Evolutionary conservation across 2,329 filamentous ascomycete species (phyloP).

Genomic region (Epicoccum nigrum): DNA sequence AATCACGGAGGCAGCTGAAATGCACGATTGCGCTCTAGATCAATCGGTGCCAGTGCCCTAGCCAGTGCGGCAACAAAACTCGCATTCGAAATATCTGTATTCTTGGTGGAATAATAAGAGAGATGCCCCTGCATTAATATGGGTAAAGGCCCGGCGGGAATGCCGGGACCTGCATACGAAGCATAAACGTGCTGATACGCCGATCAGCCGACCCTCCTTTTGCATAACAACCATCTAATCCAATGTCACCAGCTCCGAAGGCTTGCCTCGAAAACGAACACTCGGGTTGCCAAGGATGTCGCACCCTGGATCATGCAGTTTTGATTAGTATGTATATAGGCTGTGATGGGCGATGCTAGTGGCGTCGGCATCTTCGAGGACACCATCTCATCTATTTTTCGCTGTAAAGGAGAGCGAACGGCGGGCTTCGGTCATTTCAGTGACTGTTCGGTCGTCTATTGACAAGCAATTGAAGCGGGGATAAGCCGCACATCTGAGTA

Average conservation of each 20-base stretch:
- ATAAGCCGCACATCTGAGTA: no score
- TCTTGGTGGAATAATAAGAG: conserved; percentile 12
- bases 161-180: conserved; percentile 14
- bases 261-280: neutral
- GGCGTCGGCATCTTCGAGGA: neutral
- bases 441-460: conserved; percentile 1
- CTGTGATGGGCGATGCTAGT: neutral
- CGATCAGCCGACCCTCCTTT: conserved; percentile 12
- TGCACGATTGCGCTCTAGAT: neutral
- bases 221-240: conserved; percentile 5
- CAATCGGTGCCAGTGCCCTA: neutral
- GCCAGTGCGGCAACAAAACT: neutral
- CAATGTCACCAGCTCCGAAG: neutral
- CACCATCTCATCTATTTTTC: conserved; percentile 6
- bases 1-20: neutral
- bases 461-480: no score
- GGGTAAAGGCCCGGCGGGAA: conserved; percentile 16
- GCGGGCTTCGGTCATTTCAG: no score
- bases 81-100: neutral
- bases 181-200: neutral
- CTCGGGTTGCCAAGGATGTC: neutral
- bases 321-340: conserved; percentile 1
- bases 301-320: neutral
- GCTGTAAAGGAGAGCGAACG: conserved; percentile 12
- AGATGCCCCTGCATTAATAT: conserved; percentile 7